Base-by-base conservation (phyloP, 2,329 filamentous ascomycete species). In the Neonectria magnoliae region DNA sequence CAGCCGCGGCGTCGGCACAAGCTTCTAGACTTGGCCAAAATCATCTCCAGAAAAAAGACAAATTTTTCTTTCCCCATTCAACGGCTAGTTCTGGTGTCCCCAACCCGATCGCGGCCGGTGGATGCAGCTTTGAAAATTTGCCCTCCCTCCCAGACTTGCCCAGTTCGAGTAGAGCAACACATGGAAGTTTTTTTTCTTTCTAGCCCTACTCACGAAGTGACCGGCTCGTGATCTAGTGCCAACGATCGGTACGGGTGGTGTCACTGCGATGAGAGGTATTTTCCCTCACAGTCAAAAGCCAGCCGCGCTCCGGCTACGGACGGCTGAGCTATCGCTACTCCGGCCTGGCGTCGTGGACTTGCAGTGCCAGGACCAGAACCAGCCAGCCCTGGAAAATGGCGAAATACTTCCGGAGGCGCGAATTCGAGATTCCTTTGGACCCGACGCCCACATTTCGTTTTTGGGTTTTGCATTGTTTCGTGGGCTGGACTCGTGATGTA, bases 271-370 rank as follows among this genome's bases (percentile, higher is more conserved):
- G 29, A 18, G 48, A 51, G 48, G 48, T 20, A 51, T 51, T 51
- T 14, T 22, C 18, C 9, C 6, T 51, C 27, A 31, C 47, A 11
- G 16, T 57, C 29, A 25, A 31, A 61, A 51, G 42, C 52, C 57
- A 67, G 65, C 67, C 69, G 67, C 67, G 20, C 38, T 60, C 69
- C 62, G 58, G 53, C 42, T 29, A n/a, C 55, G 41, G 27, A 55
- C 59, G 60, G n/a, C n/a, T n/a, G 68, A 36, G 18, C 29, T 33
- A 51, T 51, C 14, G 44, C 61, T 25, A 57, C 48, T 47, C 11
- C 18, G 47, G 33, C 25, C 31, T 57, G 31, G 44, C 47, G 33
- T 18, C 55, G 62, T 54, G 45, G 53, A 60, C 41, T 58, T 48
- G 42, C 36, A 38, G 36, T n/a, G 7, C 20, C 52, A 44, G 6